Base-by-base conservation (phyloP, 2,329 filamentous ascomycete genomes). In the Pyrenophora tritici-repentis region DNA sequence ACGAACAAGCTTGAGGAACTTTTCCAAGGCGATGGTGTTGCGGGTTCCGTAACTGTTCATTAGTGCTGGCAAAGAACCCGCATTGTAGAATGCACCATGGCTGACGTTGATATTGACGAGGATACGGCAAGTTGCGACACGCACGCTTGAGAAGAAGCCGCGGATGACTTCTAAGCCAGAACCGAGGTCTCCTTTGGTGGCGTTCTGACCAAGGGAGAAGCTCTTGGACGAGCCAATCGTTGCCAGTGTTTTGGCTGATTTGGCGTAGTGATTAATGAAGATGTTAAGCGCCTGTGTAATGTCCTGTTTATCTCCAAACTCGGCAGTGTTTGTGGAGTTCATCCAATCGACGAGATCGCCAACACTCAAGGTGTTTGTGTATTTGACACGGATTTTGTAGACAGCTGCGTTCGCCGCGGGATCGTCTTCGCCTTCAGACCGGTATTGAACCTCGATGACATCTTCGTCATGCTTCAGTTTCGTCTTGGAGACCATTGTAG, bases 101-200 rank as follows among this genome's bases (percentile, higher is more conserved):
- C 80, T 83, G 36, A 86, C 82, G 45, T 87, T 84, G 2, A 86
- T 74, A 43, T 87, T 87, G 18, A 86, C 67, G 1, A 87, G 63
- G 12, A 86, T 72, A 6, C 83, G 78, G 33, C 77, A 77, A 16
- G 82, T 82, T 1, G 82, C 81, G 7, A 80, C 74, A 4, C 85
- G 81, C 37, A 84, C 80, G 60, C 83, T 86, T 7, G 82, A 74
- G 60, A 82, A 86, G 68, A 82, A 87, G 0, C 85, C 85, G 32
- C 83, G 77, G 9, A 86, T 70, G 1, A 82, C 83, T 46, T 81
- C 73, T 0, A 87, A 72, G 1, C 82, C 82, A 9, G 69, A 73
- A 6, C 76, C 77, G 0, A 87, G 74, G 35, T 75, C 65, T 3
- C 65, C 66, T 1, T 9, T 50, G 3, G 26, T 41, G 6, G 56